Conservation (phyloP, 495 filamentous ascomycete species). For the Bathelium albidoporum region DNA sequence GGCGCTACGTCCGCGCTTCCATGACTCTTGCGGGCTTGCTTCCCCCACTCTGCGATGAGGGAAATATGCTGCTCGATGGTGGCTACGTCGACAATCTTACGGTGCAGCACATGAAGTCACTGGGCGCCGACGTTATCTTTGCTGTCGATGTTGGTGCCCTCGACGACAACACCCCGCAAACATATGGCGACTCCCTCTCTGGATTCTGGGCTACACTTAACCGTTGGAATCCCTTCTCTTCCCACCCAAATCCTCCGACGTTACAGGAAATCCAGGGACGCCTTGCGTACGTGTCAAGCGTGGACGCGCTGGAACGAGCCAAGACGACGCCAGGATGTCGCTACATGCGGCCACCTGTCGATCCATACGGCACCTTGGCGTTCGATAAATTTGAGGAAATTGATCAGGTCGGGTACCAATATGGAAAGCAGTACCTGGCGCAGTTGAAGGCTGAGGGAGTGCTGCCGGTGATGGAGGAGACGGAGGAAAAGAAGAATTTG, state of each 20-base stretch:
- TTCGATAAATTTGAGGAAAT: constrained; percentile 98
- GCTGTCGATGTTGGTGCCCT: constrained; percentile 88
- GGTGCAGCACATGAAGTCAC: constrained; percentile 89
- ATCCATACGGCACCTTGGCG: constrained; percentile 85
- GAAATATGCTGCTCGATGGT: constrained; percentile 89
- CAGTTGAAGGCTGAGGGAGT: constrained; percentile 65
- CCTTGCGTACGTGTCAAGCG: constrained; percentile 84
- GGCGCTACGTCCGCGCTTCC: constrained; percentile 89
- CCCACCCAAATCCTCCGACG: constrained; percentile 80
- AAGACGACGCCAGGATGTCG: constrained; percentile 79
- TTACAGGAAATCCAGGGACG: constrained; percentile 91
- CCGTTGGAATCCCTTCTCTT: constrained; percentile 91
- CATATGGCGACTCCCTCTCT: constrained; percentile 87
- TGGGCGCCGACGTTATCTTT: constrained; percentile 89
- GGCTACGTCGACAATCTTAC: constrained; percentile 97
- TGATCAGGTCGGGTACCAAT: constrained; percentile 76
- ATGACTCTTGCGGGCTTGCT: constrained; percentile 92
- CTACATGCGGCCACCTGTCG: constrained; percentile 93
- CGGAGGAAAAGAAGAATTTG: constrained; percentile 78
- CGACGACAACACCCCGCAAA: constrained; percentile 82
- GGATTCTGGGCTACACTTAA: constrained; percentile 90
- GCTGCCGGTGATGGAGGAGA: constrained; percentile 59
- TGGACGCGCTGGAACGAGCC: constrained; percentile 86
- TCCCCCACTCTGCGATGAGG: constrained; percentile 91
- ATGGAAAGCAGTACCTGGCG: constrained; percentile 67